Evolutionary conservation across 2,329 filamentous ascomycete species (phyloP), one percentile per base, ranked within the genome.

Genomic region (Annulohypoxylon truncatum): DNA sequence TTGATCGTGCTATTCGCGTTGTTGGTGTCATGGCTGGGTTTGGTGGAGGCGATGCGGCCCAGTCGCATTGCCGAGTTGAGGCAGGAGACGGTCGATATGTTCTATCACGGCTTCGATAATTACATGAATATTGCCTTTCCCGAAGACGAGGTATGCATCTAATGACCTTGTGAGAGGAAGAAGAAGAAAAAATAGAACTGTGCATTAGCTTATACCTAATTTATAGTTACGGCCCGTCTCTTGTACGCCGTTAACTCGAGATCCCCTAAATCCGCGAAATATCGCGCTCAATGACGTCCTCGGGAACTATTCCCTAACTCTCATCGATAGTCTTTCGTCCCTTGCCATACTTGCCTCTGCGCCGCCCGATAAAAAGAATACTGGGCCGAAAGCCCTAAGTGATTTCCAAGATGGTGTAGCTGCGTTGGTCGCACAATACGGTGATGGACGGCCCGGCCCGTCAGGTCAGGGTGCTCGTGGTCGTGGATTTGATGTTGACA

Each of bases 121-220:
- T 99, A 99, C 82, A 96, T 97, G 90, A 82, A 87, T 70, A 85
- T 97, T 79, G 96, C 94, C 62, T 99, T 97, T 76, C 96, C 96
- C 10, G 96, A 98, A 79, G 96, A 99, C 76, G 96, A 96, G 86
- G 88, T 89, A 77, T 44, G 66, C 38, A 42, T 20, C 38, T 20
- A 42, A 40, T 58, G 44, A 64, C 13, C 29, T 18, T 46, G 42
- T 46, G 18, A 5, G 46, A 15, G n/a, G 18, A 38, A 18, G 13
- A 35, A 38, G 35, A 38, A 18, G 35, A 38, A 46, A 26, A 58
- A 28, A 44, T 58, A 50, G 54, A 58, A 20, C 15, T 24, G 54
- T 63, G 59, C 46, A 64, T 63, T 55, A 71, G 71, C 54, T 75
- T 60, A 69, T 64, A 38, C 35, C 12, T 38, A 54, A 53, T 62